Evolutionary conservation across 257 asterid species (phyloP), one percentile per base, ranked within the genome.

Genomic region (Perilla frutescens): DNA sequence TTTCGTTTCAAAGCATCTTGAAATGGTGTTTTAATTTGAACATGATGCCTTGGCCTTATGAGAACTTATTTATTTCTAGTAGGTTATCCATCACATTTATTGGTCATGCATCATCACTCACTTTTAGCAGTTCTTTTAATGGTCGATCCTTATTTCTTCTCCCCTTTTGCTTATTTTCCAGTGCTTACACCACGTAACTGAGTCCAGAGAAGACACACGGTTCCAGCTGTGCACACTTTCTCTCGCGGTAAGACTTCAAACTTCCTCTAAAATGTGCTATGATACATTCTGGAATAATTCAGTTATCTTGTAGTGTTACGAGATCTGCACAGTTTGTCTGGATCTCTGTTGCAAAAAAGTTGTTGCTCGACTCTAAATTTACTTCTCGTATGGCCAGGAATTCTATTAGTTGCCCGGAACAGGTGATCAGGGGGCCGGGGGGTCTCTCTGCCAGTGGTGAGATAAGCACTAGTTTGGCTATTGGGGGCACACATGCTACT

Each of bases 161-260:
- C 68, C 50, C 68, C 60, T 74, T 64, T 59, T 75, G 66, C 78
- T 78, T 40, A 44, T 37, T 68, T 80, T 32, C 70, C 88, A 86
- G 90, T 86, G 83, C 88, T 83, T 79, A 81, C 87, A 53, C 90
- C 90, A 55, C 78, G 74, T 71, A 83, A 76, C 73, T 83, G 82
- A 81, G 81, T 49, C 68, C 31, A 43, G 65, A 76, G 68, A 57
- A 75, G 89, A 73, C 82, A 76, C 79, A 76, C 75, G 89, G 83
- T 80, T 81, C 85, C 83, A 63, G 82, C 83, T 32, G 66, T 70
- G 61, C 51, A 59, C 64, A 62, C 60, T 47, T 78, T 71, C 69
- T 70, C 72, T 77, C 73, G 70, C 8, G 85, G 89, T 82, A 68
- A 78, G 87, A n/a, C 13, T 43, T 60, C 26, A 41, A 41, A 39